phyloP scores from a whole-genome alignment of 106 monocot genomes.

The Posidonia australis region DNA sequence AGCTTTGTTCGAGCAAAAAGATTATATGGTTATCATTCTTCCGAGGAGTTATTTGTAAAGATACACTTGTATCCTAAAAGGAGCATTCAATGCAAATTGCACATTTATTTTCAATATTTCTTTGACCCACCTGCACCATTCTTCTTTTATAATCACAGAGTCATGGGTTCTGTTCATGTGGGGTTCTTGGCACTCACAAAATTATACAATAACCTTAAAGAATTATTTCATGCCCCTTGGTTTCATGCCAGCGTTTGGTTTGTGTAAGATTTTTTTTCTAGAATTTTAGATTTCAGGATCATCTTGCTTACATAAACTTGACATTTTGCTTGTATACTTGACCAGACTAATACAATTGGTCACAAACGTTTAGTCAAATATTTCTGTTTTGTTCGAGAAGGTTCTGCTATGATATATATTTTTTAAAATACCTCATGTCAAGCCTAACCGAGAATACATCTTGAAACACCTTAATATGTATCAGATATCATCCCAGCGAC shows the following conservation, averaged over 20 bases:
- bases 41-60: slow-evolving; percentile 84
- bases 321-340: too few relatives aligned
- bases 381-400: not conserved
- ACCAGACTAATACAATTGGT: too few relatives aligned
- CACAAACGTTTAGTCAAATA: too few relatives aligned
- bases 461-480: slow-evolving; percentile 5
- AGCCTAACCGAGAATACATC: not conserved
- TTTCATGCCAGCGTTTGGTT: too few relatives aligned
- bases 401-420: not conserved
- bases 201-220: too few relatives aligned
- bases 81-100: not conserved
- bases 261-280: too few relatives aligned
- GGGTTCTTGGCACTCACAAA: too few relatives aligned
- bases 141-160: not conserved
- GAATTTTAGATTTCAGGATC: too few relatives aligned
- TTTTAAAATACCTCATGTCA: not conserved
- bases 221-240: too few relatives aligned
- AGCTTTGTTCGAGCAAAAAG: slow-evolving; percentile 77
- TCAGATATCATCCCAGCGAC: slow-evolving; percentile 80
- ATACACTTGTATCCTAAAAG: slow-evolving; percentile 68
- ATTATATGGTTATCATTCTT: slow-evolving; percentile 73
- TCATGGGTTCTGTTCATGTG: too few relatives aligned
- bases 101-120: not conserved
- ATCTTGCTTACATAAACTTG: too few relatives aligned
- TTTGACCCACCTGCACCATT: not conserved